These are phyloP conservation scores for Fusarium luffae DNA, from an alignment of 2,329 filamentous ascomycete species.

Conservation along the genomic window DNA sequence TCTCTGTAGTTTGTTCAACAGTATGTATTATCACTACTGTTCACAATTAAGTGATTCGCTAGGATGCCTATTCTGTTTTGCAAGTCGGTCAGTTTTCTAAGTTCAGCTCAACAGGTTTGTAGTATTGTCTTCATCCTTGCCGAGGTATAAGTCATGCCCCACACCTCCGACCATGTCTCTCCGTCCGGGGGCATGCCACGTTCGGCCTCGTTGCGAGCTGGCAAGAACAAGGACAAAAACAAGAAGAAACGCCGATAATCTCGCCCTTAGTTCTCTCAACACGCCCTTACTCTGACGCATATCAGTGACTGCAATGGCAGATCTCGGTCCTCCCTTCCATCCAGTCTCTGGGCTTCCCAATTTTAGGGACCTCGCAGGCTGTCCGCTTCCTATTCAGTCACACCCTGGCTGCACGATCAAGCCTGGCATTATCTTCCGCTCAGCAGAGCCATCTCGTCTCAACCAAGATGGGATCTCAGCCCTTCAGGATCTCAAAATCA, in stretches of 20 bases:
- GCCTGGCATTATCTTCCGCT: slow-evolving; percentile 71
- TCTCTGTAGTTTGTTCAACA: not conserved
- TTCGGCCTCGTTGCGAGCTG: not conserved
- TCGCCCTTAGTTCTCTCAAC: not conserved
- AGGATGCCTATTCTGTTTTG: not conserved
- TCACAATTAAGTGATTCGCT: not conserved
- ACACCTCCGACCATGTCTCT: slow-evolving; percentile 23
- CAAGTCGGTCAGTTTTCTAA: not conserved
- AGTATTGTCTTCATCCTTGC: not conserved
- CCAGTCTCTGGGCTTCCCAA: slow-evolving; percentile 70
- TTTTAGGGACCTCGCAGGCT: slow-evolving; percentile 75
- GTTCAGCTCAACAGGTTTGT: not conserved
- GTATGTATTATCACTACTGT: not conserved
- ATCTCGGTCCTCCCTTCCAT: slow-evolving; percentile 59
- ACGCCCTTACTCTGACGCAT: too few species aligned
- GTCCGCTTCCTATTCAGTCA: slow-evolving; percentile 60
- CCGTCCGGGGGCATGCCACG: not conserved
- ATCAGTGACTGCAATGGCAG: slow-evolving; percentile 18
- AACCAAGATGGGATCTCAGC: slow-evolving; percentile 63
- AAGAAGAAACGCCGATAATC: not conserved
- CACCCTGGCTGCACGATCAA: slow-evolving; percentile 66
- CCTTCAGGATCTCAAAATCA: slow-evolving; percentile 68
- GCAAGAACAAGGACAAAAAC: not conserved
- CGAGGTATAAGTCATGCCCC: slow-evolving; percentile 31
- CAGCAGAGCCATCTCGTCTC: slow-evolving; percentile 72